These are phyloP conservation scores for Ogataea sp. DNA, from an alignment of 805 yeast species.

Conservation along the genomic window DNA sequence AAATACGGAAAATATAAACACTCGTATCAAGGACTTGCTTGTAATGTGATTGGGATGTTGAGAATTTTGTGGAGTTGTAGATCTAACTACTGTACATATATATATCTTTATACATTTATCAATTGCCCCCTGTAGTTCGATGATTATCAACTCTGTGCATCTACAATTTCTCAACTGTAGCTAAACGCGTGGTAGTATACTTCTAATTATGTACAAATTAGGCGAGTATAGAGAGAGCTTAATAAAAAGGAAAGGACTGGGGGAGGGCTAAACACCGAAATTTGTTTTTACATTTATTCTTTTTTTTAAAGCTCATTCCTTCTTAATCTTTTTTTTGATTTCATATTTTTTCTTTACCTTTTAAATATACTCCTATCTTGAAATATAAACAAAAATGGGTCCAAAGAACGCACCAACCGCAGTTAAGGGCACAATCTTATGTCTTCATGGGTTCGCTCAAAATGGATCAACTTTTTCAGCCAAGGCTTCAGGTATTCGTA, in stretches of 20 bases:
- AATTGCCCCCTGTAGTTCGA: no score
- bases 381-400: constrained; percentile 16
- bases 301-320: neutral
- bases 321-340: neutral
- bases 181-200: no score
- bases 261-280: neutral
- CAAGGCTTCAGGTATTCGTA: constrained; percentile 84
- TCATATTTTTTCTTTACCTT: neutral
- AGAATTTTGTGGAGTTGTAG: no score
- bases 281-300: neutral
- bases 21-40: no score
- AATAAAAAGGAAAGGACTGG: neutral
- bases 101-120: no score
- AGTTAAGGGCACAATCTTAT: constrained; percentile 49
- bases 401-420: constrained; percentile 9
- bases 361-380: neutral
- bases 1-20: no score
- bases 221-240: no score
- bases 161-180: no score
- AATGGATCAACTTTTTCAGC: constrained; percentile 76
- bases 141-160: no score
- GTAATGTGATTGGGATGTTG: no score
- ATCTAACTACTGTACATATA: no score
- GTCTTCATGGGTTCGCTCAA: constrained; percentile 88
- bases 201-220: no score